Evolutionary conservation across 2,329 filamentous ascomycete genomes (phyloP).

Genomic region (Pseudogymnoascus sp.): DNA sequence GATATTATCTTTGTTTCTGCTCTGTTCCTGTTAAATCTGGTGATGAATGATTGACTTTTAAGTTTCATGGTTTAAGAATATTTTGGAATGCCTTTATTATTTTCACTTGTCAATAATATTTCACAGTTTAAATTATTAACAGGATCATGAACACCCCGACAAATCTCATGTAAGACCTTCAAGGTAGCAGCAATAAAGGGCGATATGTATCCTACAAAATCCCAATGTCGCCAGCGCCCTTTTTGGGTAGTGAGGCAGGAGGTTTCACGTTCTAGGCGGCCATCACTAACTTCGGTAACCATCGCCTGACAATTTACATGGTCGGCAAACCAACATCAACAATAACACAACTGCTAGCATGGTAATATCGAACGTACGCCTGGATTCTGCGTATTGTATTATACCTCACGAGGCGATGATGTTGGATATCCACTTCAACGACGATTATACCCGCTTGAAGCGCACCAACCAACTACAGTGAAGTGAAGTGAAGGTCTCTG

Average conservation of each 20-base stretch:
- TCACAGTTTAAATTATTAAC: neutral
- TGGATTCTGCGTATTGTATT: neutral
- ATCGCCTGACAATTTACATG: neutral
- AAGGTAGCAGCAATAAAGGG: neutral
- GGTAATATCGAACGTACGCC: neutral
- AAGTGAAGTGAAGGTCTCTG: neutral
- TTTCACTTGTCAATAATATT: neutral
- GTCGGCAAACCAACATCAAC: neutral
- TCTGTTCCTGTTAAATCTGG: neutral
- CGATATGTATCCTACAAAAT: neutral
- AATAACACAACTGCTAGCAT: neutral
- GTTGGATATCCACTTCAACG: neutral
- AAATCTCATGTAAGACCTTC: neutral
- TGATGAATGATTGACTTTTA: neutral
- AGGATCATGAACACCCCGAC: no score
- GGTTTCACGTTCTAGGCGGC: neutral
- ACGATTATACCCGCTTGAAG: neutral
- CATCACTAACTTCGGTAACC: neutral
- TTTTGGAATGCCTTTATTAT: neutral
- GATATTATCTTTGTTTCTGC: neutral
- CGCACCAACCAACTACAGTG: neutral
- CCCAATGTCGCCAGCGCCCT: no score
- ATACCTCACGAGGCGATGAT: neutral
- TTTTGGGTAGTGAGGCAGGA: neutral
- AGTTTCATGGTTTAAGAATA: neutral